Base-by-base conservation (phyloP, 1,284 basidiomycete species). In the Ceratobasidium theobromae region DNA sequence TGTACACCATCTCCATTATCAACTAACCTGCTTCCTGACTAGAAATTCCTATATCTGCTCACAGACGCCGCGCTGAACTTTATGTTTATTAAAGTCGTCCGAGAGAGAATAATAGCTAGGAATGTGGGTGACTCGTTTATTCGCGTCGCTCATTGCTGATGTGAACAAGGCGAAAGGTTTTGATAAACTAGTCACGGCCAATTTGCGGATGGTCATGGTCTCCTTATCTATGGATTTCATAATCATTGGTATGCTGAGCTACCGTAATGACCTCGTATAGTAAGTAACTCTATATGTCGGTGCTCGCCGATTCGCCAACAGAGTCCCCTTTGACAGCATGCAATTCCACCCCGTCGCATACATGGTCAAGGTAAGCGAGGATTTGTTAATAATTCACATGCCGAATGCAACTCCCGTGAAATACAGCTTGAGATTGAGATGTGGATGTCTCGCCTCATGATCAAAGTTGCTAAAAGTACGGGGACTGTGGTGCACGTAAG, bases 31-130 rank as follows among this genome's bases (percentile, higher is more conserved):
- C 1, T 35, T 12, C 64, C 14, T 25, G 18, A 6, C 27, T 57
- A 69, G 53, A 60, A 67, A 41, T 28, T 55, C 52, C 53, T 71
- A 18, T 71, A 71, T 65, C 53, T 71, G 33, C 38, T 69, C 21
- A 58, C 70, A 33, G 70, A 71, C 33, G 55, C 53, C 18, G 48
- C 40, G 3, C 58, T 69, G 35, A 69, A 70, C 58, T 21, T 43
- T 1, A 27, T 65, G 21, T 71, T 71, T 53, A 69, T 71, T 23
- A 23, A 43, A 1, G 32, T 33, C 18, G 66, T 71, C 23, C 41
- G 45, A 33, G 33, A 58, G 30, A 68, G 67, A 1, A 67, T 71
- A 9, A 32, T 70, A 27, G 25, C 8, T 1, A 53, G 45, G 27
- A 68, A 66, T 4, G 25, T 71, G 16, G 49, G 41, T 4, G 27